Base-by-base conservation (phyloP, 2,329 filamentous ascomycete species). In the Fusarium multiceps region DNA sequence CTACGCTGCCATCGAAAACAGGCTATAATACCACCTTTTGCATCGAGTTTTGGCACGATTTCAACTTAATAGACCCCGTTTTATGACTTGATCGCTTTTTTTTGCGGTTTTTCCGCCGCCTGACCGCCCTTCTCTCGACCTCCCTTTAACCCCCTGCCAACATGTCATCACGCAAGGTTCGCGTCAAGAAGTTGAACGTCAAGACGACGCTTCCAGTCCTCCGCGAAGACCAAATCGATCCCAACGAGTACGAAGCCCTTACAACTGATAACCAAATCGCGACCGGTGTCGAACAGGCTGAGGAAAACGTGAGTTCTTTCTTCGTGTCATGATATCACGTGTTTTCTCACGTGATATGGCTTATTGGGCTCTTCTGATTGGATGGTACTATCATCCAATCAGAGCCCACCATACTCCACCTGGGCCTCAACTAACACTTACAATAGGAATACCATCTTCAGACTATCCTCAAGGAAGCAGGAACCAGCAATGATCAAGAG, bases 251-350 rank as follows among this genome's bases (percentile, higher is more conserved):
- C 81, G 93, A 97, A 82, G 89, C 92, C 76, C 90, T 95, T 79
- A 92, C 92, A 74, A 91, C 92, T 79, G 87, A 93, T 88, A 85
- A 89, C 86, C 83, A 93, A 91, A 93, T 98, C 79, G 94, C 96
- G 79, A 98, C 94, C 73, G 96, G 96, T 82, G 96, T 99, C 76
- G 96, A 99, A 82, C 94, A 97, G 80, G 93, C 90, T 72, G 96
- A 99, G 83, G 94, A 98, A 89, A 95, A 95, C 84, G 96, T 98
- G 83, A 89, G 94, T 93, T 69, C 71, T 72, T 70, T 72, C 75
- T 74, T 72, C 63, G 66, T 65, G 71, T 74, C 72, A 72, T 75
- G 76, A 81, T 79, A 80, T 85, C 85, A 87, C 85, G 85, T 87
- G 85, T 23, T 27, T 0, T 0, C 5, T 55, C 85, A 84, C 81